A percentile compares a stretch with the other conserved stretches of the same genome.
These are phyloP conservation scores for Ceratocystis destructans DNA, from an alignment of 2,329 filamentous ascomycete species.

Conservation along the genomic window DNA sequence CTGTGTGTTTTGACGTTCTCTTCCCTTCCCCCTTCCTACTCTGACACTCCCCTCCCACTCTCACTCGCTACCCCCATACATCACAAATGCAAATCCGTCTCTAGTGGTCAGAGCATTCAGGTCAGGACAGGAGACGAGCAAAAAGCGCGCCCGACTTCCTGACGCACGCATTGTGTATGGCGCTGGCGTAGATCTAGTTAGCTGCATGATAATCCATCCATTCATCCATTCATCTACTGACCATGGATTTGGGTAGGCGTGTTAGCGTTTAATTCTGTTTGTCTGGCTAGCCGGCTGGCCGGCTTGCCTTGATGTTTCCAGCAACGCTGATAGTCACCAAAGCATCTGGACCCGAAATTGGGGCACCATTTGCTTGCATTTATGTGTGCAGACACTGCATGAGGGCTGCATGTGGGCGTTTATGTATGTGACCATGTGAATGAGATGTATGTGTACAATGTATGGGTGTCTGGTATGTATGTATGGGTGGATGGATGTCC, in stretches of 20 bases:
- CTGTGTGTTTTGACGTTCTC: no score
- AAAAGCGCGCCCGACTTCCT: not conserved
- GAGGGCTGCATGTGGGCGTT: not conserved
- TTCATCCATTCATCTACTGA: not conserved
- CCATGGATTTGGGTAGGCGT: not conserved
- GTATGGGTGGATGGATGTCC: not conserved
- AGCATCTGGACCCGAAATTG: not conserved
- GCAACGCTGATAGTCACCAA: not conserved
- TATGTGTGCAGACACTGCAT: not conserved
- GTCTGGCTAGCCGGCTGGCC: not conserved
- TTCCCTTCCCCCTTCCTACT: not conserved
- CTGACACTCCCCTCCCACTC: not conserved
- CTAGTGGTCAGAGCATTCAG: not conserved
- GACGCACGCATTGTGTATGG: not conserved
- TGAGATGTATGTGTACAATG: not conserved
- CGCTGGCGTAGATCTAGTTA: not conserved
- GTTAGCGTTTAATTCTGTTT: not conserved
- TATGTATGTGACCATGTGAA: no score
- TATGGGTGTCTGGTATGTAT: not conserved
- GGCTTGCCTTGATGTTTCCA: no score
- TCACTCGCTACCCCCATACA: not conserved
- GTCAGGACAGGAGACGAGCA: not conserved
- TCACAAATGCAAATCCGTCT: not conserved
- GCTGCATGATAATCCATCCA: not conserved
- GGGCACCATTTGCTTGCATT: not conserved